Evolutionary conservation across 257 asterid species (phyloP).

Genomic region (Parsonsia alboflavescens): DNA sequence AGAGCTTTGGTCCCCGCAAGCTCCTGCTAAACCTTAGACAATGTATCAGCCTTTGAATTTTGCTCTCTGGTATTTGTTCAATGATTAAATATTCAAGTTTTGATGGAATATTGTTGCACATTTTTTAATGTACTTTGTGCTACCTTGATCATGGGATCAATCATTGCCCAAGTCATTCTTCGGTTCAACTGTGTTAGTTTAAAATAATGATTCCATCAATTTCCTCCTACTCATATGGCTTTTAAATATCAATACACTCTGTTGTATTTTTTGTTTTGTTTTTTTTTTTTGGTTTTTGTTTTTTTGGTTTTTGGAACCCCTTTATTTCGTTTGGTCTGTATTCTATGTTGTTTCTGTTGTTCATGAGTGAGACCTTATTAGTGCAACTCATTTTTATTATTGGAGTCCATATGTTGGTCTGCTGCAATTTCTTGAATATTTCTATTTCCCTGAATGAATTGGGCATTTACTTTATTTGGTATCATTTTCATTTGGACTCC

Average conservation of each 20-base stretch:
- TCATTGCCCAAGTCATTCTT: constrained; percentile 14
- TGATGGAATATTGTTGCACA: no score
- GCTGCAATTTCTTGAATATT: background rate
- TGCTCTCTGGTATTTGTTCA: no score
- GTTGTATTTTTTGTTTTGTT: no score
- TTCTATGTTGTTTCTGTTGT: background rate
- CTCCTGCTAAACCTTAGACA: no score
- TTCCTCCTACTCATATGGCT: constrained; percentile 12
- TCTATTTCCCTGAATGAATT: background rate
- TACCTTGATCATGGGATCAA: constrained; percentile 8
- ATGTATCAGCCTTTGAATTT: no score
- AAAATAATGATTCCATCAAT: constrained; percentile 17
- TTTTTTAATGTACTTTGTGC: constrained; percentile 4
- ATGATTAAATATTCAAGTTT: no score
- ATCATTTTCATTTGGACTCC: no score
- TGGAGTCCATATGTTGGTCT: constrained; percentile 3
- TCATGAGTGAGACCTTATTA: background rate
- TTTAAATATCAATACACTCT: constrained; percentile 5
- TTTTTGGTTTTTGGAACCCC: no score
- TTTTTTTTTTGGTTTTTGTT: no score
- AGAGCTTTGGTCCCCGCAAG: no score
- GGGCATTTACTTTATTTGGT: background rate
- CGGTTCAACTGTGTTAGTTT: constrained; percentile 3
- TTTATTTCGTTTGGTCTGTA: no score
- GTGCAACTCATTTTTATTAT: background rate